Conservation (phyloP, 495 filamentous ascomycete genomes). For the Daldinia decipiens region DNA sequence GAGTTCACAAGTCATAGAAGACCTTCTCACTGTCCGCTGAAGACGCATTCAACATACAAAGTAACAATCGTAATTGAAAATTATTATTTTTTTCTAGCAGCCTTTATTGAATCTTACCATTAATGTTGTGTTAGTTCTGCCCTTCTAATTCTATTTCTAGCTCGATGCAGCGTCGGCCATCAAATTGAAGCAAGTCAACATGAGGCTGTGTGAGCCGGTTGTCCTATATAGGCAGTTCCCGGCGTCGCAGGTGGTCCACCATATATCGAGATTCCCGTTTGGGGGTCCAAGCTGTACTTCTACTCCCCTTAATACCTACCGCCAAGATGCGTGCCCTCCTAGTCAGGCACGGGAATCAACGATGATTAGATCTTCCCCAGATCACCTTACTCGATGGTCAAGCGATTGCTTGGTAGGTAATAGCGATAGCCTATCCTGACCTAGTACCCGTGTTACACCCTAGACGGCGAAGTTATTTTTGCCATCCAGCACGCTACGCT, state of each 20-base stretch:
- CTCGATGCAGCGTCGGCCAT: constrained; percentile 1
- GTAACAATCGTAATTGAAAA: not conserved
- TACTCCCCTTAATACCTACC: constrained; percentile 28
- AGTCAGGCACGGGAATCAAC: constrained; percentile 8
- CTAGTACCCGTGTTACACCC: not conserved
- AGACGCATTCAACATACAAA: no score
- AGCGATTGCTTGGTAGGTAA: not conserved
- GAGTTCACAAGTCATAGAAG: no score
- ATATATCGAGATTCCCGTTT: constrained; percentile 14
- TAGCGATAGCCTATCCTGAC: constrained; percentile 2
- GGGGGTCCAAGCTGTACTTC: constrained; percentile 10
- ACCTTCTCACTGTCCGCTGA: no score
- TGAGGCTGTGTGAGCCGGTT: constrained; percentile 10
- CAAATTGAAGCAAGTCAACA: constrained; percentile 11
- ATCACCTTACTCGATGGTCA: constrained; percentile 15
- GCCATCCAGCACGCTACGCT: constrained; percentile 2
- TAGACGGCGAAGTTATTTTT: constrained; percentile 11
- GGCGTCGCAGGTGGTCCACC: not conserved
- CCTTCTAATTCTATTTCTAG: constrained; percentile 4
- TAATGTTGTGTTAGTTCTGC: not conserved
- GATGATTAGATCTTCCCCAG: constrained; percentile 29
- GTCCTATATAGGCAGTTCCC: constrained; percentile 32
- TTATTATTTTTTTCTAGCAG: not conserved
- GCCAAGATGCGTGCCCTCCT: constrained; percentile 16
- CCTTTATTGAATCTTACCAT: not conserved